Evolutionary conservation across 306 rosid genomes (phyloP), one percentile per base, ranked within the genome.

Genomic region (Fragaria iinumae): DNA sequence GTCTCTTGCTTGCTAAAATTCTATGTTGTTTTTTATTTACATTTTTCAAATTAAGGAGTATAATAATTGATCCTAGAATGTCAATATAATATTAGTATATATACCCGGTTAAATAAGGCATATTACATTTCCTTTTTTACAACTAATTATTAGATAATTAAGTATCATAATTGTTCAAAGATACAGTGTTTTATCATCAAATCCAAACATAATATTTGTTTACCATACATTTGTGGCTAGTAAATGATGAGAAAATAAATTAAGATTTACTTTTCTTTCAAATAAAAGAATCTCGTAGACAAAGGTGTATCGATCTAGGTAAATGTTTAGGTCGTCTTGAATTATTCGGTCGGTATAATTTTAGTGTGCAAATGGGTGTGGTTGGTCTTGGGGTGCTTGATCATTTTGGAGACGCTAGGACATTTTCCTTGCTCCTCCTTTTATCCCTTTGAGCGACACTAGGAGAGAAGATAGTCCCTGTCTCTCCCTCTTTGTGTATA

Each of bases 291-390:
- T 11, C 55, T 8, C 10, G 55, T 56, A n/a, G 9, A 4, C 39
- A 36, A 36, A 36, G 39, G 39, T 36, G 6, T 36, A 5, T 34
- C 38, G 4, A 34, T 36, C 39, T 5, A 36, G 6, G 39, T 56
- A 29, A 21, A 57, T 57, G 29, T 57, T 21, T n/a, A 9, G 21
- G 34, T 57, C 14, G 23, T 77, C 83, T 84, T 80, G 72, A 34
- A 79, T 71, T 76, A 72, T 80, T 21, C 2, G 80, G 91, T 72
- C 73, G 81, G 85, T 82, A 70, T 52, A 75, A 39, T 79, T 84
- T 67, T 77, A 65, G 87, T 23, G 79, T 69, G 69, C 27, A 60
- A 45, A 45, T 49, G 78, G 55, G 77, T 10, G 62, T 16, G 21
- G 29, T 17, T 53, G 47, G 73, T 50, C 38, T 80, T 36, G 8